phyloP scores from a whole-genome alignment of 257 asterid species.

The Cordia subcordata region DNA sequence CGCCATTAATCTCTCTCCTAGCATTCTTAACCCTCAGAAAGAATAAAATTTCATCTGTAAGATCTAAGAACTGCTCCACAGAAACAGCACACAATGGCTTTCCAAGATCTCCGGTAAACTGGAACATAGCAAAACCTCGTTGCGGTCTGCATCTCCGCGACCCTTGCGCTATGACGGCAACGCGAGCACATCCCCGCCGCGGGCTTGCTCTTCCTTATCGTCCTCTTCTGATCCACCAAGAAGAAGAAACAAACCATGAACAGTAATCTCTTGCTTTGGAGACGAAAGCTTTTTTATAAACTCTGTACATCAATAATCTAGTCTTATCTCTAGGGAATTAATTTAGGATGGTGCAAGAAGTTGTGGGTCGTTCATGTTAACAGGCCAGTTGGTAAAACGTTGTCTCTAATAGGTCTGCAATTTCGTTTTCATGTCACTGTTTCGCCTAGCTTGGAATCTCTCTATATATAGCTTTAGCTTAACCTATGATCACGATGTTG shows the following conservation, averaged over 20 bases:
- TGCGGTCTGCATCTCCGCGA: constrained; percentile 64
- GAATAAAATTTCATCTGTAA: constrained; percentile 40
- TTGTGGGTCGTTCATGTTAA: neutral
- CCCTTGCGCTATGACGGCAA: constrained; percentile 62
- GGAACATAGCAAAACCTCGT: constrained; percentile 82
- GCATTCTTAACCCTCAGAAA: too few relatives aligned
- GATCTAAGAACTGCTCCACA: constrained; percentile 74
- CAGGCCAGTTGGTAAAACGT: too few relatives aligned
- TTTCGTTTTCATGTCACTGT: too few relatives aligned
- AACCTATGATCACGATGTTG: too few relatives aligned
- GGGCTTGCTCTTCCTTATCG: constrained; percentile 52
- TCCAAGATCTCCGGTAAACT: constrained; percentile 68
- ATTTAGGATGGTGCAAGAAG: neutral
- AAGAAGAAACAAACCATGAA: constrained; percentile 77
- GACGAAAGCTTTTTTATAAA: neutral
- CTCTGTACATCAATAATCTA: neutral
- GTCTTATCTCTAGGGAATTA: too few relatives aligned
- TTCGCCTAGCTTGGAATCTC: too few relatives aligned
- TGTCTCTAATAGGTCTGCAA: too few relatives aligned
- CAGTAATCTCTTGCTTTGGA: neutral
- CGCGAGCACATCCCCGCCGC: constrained; percentile 75
- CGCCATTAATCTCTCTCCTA: too few relatives aligned
- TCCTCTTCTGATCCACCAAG: constrained; percentile 73
- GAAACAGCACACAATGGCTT: constrained; percentile 58
- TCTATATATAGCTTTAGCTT: too few relatives aligned